Evolutionary conservation across 208 protist species (phyloP).

Genomic region (Leishmania tropica): DNA sequence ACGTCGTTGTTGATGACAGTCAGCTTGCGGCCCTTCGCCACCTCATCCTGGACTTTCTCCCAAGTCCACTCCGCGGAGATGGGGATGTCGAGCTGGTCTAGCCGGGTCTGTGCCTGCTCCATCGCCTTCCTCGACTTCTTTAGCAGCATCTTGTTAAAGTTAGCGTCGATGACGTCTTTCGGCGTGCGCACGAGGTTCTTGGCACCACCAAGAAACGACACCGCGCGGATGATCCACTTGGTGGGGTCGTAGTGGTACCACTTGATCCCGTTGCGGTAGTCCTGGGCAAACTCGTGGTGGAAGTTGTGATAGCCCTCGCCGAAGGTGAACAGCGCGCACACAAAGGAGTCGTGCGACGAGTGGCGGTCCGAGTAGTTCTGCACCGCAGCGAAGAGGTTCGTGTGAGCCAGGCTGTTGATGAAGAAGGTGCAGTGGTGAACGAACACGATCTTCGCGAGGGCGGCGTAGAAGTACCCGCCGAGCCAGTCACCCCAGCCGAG

Average conservation of each 20-base stretch:
- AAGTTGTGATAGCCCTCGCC: conserved; percentile 95
- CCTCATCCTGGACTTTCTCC: conserved; percentile 60
- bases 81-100: conserved; percentile 47
- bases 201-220: conserved; percentile 55
- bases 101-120: conserved; percentile 41
- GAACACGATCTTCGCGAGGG: conserved; percentile 73
- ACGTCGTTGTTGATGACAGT: conserved; percentile 69
- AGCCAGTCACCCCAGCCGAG: conserved; percentile 86
- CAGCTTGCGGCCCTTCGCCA: conserved; percentile 67
- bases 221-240: conserved; percentile 84
- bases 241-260: conserved; percentile 93
- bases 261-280: conserved; percentile 92
- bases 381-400: conserved; percentile 61
- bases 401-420: conserved; percentile 93
- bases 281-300: conserved; percentile 93
- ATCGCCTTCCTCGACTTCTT: conserved; percentile 42
- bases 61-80: conserved; percentile 54
- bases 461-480: conserved; percentile 88
- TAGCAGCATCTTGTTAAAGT: conserved; percentile 57
- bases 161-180: conserved; percentile 63
- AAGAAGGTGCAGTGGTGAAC: conserved; percentile 93
- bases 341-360: conserved; percentile 81
- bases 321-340: conserved; percentile 85
- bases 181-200: conserved; percentile 72
- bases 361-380: conserved; percentile 85